Conservation (phyloP, 768 basidiomycete genomes). For the Boletus sp. region DNA sequence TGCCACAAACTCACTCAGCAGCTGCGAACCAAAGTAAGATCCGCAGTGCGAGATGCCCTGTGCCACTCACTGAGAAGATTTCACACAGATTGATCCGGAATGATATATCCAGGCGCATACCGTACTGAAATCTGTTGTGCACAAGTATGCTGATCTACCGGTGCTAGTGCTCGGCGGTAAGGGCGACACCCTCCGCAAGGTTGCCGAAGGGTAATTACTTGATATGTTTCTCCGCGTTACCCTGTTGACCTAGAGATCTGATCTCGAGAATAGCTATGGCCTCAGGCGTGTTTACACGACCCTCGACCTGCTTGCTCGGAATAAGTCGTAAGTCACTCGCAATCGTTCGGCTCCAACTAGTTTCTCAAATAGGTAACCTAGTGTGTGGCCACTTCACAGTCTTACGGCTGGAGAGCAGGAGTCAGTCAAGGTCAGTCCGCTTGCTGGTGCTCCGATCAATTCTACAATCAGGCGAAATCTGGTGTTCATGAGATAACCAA, state of each 20-base stretch:
- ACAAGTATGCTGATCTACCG: conserved; percentile 64
- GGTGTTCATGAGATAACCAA: conserved; percentile 49
- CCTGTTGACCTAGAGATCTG: conserved; percentile 10
- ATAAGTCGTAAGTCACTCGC: conserved; percentile 51
- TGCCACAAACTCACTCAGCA: conserved; percentile 57
- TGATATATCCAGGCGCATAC: conserved; percentile 92
- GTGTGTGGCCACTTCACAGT: conserved; percentile 84
- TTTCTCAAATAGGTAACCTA: conserved; percentile 29
- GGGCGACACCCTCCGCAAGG: conserved; percentile 65
- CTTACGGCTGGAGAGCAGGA: conserved; percentile 59
- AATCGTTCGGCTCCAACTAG: background rate
- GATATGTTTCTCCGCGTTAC: conserved; percentile 3
- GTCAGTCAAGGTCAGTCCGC: conserved; percentile 49
- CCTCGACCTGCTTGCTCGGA: conserved; percentile 83
- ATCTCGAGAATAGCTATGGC: conserved; percentile 72
- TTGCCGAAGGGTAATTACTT: conserved; percentile 70
- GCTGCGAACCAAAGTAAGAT: conserved; percentile 56
- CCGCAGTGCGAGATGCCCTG: conserved; percentile 14
- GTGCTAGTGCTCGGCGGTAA: conserved; percentile 87
- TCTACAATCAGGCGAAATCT: conserved; percentile 12
- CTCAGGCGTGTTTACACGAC: conserved; percentile 79
- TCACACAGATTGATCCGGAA: conserved; percentile 55
- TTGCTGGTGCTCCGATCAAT: conserved; percentile 14
- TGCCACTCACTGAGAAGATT: conserved; percentile 9
- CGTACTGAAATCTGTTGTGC: conserved; percentile 60